A percentile compares a stretch with the other conserved stretches of the same genome.
These are phyloP conservation scores for Heliamphora pulchella DNA, from an alignment of 179 eudicot species.

Conservation along the genomic window DNA sequence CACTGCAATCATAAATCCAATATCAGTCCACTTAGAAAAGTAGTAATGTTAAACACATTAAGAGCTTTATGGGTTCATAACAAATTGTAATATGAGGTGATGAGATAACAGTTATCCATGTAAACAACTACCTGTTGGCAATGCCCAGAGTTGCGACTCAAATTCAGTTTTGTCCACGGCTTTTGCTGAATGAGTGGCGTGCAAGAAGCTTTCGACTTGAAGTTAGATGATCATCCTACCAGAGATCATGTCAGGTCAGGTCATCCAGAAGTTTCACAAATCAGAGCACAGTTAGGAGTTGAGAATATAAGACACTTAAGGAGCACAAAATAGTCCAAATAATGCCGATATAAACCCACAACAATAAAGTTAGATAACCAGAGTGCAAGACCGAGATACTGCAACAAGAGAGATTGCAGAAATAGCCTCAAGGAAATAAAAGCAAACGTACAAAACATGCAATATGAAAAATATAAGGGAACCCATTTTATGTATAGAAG, in stretches of 20 bases:
- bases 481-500: background rate
- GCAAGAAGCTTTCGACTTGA: conserved; percentile 65
- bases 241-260: conserved; percentile 8
- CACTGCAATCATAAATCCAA: background rate
- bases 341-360: background rate
- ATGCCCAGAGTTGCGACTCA: conserved; percentile 11
- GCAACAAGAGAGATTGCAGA: background rate
- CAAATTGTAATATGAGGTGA: conserved; percentile 4
- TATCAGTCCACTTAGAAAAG: background rate
- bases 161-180: conserved; percentile 57
- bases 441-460: background rate
- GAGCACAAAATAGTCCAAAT: background rate
- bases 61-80: too few relatives aligned
- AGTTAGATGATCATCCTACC: conserved; percentile 73
- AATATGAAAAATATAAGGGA: background rate
- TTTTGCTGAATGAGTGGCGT: conserved; percentile 76
- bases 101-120: background rate
- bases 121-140: conserved; percentile 14
- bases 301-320: background rate
- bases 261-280: conserved; percentile 6
- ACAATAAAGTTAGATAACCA: background rate
- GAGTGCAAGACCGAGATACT: background rate
- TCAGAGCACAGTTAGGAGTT: background rate
- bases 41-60: too few relatives aligned
- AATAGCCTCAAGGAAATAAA: background rate